phyloP scores from a whole-genome alignment of 2,329 filamentous ascomycete genomes.

The Drechslerella stenobrocha region DNA sequence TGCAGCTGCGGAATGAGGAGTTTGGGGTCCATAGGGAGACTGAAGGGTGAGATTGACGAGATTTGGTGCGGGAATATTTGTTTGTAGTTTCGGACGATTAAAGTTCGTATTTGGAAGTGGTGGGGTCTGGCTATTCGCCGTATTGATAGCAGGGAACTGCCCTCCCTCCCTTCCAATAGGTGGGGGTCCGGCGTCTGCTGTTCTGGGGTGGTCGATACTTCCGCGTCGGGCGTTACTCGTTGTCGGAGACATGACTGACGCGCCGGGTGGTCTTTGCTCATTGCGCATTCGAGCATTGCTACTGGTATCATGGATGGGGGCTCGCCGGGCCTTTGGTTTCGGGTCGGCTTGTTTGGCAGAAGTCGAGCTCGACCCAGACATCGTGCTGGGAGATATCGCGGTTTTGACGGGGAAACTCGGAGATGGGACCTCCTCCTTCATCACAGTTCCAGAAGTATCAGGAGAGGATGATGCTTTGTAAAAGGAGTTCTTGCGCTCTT shows the following conservation, averaged over 20 bases:
- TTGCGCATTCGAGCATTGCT: constrained; percentile 38
- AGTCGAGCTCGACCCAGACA: constrained; percentile 36
- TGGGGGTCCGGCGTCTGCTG: constrained; percentile 11
- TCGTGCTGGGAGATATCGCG: constrained; percentile 46
- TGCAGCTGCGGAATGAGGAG: constrained; percentile 48
- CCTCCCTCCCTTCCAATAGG: constrained; percentile 23
- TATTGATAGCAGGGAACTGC: constrained; percentile 33
- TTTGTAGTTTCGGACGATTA: constrained; percentile 50
- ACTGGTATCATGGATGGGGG: constrained; percentile 25
- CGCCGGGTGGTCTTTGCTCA: constrained; percentile 30
- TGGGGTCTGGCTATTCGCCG: constrained; percentile 24
- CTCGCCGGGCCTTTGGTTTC: constrained; percentile 27
- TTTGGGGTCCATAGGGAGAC: constrained; percentile 51
- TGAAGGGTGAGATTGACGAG: constrained; percentile 50
- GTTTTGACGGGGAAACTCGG: constrained; percentile 46
- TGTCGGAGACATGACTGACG: constrained; percentile 37
- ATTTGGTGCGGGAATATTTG: constrained; percentile 50
- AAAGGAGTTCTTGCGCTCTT: constrained; percentile 50
- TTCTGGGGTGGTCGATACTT: constrained; percentile 42
- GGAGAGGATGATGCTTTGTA: constrained; percentile 52
- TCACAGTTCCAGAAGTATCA: constrained; percentile 48
- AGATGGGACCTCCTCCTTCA: constrained; percentile 50
- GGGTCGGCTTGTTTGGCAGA: constrained; percentile 36
- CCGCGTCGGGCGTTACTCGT: constrained; percentile 22
- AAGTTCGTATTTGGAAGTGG: constrained; percentile 28